phyloP scores from a whole-genome alignment of 495 filamentous ascomycete genomes.

The Lentithecium fluviatile region DNA sequence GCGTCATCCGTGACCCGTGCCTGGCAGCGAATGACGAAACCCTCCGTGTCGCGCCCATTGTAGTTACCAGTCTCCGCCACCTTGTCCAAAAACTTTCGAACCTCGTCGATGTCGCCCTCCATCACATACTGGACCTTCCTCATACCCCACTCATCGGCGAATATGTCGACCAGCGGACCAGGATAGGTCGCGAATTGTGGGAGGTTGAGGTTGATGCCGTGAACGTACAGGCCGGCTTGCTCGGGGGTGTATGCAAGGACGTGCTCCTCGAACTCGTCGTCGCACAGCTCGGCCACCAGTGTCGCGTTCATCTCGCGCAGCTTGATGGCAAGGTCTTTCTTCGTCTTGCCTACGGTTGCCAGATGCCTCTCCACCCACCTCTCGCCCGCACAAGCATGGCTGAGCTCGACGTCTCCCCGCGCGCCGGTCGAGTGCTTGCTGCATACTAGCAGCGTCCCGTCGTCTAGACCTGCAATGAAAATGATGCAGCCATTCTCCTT shows the following conservation, averaged over 20 bases:
- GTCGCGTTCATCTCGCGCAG: constrained; percentile 81
- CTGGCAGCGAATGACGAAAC: constrained; percentile 92
- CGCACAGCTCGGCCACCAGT: constrained; percentile 93
- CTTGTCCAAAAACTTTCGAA: constrained; percentile 75
- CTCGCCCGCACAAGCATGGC: constrained; percentile 86
- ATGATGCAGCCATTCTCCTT: constrained; percentile 99
- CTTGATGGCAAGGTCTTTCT: constrained; percentile 69
- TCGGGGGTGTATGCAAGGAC: constrained; percentile 86
- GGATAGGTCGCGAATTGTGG: constrained; percentile 86
- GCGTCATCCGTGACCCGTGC: constrained; percentile 51
- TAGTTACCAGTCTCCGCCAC: constrained; percentile 84
- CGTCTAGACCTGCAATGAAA: constrained; percentile 88
- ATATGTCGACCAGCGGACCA: constrained; percentile 72
- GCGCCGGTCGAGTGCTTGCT: constrained; percentile 95
- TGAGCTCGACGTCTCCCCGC: constrained; percentile 63
- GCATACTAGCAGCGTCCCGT: constrained; percentile 84
- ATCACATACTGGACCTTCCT: constrained; percentile 79
- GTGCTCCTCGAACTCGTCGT: constrained; percentile 95
- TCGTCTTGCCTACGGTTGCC: constrained; percentile 67
- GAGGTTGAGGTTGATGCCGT: constrained; percentile 92
- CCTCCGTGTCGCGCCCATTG: constrained; percentile 88
- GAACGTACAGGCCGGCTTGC: constrained; percentile 86
- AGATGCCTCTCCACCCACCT: constrained; percentile 81
- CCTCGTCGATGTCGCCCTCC: constrained; percentile 68
- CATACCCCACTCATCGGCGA: constrained; percentile 93